Evolutionary conservation across 1,139 yeast genomes (phyloP).

Genomic region (Pichia sp.): DNA sequence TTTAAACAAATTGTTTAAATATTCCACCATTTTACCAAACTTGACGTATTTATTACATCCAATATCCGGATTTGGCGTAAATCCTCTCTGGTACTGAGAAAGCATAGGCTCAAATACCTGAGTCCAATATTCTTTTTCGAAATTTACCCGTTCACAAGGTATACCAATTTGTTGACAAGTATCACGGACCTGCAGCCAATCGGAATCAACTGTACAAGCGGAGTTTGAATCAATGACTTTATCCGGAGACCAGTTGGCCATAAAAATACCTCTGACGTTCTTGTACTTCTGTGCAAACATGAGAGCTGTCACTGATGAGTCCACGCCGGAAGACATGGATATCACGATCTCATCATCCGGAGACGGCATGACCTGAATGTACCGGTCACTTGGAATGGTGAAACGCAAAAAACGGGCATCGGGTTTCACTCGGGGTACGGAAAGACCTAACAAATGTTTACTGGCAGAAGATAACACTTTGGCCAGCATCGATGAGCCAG

Average conservation of each 20-base stretch:
- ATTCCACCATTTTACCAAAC: constrained; percentile 68
- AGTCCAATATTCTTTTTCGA: constrained; percentile 88
- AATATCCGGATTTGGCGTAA: constrained; percentile 94
- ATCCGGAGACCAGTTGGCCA: constrained; percentile 80
- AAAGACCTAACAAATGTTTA: too few relatives aligned
- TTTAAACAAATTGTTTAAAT: constrained; percentile 37
- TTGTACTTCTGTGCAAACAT: constrained; percentile 45
- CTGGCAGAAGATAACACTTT: not conserved
- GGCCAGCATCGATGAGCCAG: too few relatives aligned
- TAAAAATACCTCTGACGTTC: constrained; percentile 73
- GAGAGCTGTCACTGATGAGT: constrained; percentile 86
- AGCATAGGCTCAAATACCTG: constrained; percentile 93
- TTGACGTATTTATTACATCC: constrained; percentile 80
- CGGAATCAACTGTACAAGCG: constrained; percentile 67
- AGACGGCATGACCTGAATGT: constrained; percentile 41
- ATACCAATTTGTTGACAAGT: constrained; percentile 59
- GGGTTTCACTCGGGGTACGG: not conserved
- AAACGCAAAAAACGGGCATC: constrained; percentile 8
- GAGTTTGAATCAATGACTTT: constrained; percentile 21
- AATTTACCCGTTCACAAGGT: constrained; percentile 70
- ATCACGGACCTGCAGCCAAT: constrained; percentile 76
- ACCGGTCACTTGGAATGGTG: constrained; percentile 13
- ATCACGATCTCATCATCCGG: constrained; percentile 58
- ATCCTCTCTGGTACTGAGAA: constrained; percentile 58
- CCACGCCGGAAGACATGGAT: constrained; percentile 97